Evolutionary conservation across 306 rosid genomes (phyloP).

Genomic region (Vicia villosa): DNA sequence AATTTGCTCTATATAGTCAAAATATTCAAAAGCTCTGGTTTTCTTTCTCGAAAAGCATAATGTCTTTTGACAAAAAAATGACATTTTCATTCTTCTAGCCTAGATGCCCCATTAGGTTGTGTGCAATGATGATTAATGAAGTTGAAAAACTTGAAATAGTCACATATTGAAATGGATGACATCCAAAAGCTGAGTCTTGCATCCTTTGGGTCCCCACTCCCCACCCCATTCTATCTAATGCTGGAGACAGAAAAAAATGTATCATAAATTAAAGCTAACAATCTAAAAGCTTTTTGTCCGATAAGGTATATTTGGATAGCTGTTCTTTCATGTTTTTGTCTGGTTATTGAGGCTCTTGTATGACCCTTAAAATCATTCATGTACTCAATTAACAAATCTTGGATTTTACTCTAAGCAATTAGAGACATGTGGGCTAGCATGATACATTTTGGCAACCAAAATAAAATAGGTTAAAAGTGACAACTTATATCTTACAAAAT

Average conservation of each 20-base stretch:
- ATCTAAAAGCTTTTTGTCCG: slow-evolving; percentile 36
- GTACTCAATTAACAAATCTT: slow-evolving; percentile 21
- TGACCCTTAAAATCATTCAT: slow-evolving; percentile 29
- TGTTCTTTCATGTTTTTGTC: slow-evolving; percentile 45
- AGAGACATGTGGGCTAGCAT: slow-evolving; percentile 25
- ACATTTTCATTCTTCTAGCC: too few relatives aligned
- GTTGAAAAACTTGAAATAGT: too few relatives aligned
- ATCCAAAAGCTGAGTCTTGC: slow-evolving; percentile 8
- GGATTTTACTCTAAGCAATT: slow-evolving; percentile 36
- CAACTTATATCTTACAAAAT: too few relatives aligned
- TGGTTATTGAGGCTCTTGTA: slow-evolving; percentile 37
- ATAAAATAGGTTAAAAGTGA: too few relatives aligned
- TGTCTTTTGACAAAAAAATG: not conserved
- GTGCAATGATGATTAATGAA: too few relatives aligned
- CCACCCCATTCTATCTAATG: slow-evolving; percentile 1
- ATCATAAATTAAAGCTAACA: slow-evolving; percentile 23
- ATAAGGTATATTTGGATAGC: slow-evolving; percentile 32
- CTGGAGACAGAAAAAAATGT: not conserved
- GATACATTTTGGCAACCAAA: too few relatives aligned
- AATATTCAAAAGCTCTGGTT: slow-evolving; percentile 12
- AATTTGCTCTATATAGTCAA: slow-evolving; percentile 1
- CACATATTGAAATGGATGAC: too few relatives aligned
- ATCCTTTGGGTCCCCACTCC: slow-evolving; percentile 30
- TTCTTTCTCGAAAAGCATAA: slow-evolving; percentile 28
- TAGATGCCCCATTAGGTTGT: too few relatives aligned